Evolutionary conservation across 2,329 filamentous ascomycete species (phyloP).

Genomic region (Ceratocystis lukuohia): DNA sequence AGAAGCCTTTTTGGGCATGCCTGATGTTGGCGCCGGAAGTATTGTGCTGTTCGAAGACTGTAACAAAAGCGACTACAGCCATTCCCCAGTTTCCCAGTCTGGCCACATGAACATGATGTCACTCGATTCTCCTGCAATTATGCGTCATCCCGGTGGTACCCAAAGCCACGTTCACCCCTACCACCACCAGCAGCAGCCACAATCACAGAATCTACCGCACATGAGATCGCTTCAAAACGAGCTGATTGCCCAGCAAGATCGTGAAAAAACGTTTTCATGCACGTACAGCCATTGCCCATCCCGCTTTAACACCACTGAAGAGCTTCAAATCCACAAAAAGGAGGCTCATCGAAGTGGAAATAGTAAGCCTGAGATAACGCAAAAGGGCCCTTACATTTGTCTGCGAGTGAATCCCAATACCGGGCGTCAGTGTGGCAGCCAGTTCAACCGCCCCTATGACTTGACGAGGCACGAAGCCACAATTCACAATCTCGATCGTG

Average conservation of each 20-base stretch:
- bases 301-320: conserved; percentile 74
- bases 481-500: conserved; percentile 87
- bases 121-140: conserved; percentile 7
- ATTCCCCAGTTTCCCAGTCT: conserved; percentile 7
- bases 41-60: conserved; percentile 1
- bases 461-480: conserved; percentile 93
- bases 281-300: conserved; percentile 83
- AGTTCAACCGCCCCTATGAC: conserved; percentile 93
- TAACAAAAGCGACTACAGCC: conserved; percentile 1
- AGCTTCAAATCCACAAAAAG: conserved; percentile 89
- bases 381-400: conserved; percentile 86
- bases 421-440: conserved; percentile 60
- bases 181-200: background rate
- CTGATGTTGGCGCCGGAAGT: background rate
- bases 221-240: background rate
- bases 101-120: background rate
- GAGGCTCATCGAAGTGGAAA: conserved; percentile 76
- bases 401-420: conserved; percentile 89
- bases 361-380: conserved; percentile 37
- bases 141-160: background rate
- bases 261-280: conserved; percentile 66
- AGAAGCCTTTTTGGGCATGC: background rate
- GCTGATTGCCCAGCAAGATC: background rate
- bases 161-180: background rate
- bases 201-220: background rate